phyloP scores from a whole-genome alignment of 2,329 filamentous ascomycete species.

The Sarocladiaceae sp. region DNA sequence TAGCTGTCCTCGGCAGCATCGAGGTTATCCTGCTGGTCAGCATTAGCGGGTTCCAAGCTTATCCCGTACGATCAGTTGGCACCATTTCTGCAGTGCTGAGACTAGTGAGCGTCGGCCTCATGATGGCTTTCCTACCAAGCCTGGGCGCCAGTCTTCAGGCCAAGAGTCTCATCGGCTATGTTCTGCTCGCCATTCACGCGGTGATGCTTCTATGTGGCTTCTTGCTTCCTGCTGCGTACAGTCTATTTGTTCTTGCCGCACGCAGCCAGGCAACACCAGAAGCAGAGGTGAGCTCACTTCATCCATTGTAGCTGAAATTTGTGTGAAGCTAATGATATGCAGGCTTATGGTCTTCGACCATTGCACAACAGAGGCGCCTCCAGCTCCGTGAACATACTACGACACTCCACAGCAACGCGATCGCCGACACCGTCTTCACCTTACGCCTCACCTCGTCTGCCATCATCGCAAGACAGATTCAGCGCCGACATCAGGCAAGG shows the following conservation, averaged over 20 bases:
- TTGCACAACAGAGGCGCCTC: not conserved
- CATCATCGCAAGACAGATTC: not conserved
- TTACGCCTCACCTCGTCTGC: not conserved
- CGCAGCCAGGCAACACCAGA: not conserved
- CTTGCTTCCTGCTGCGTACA: not conserved
- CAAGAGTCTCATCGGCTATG: conserved; percentile 67
- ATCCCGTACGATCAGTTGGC: conserved; percentile 65
- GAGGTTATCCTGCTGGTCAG: conserved; percentile 57
- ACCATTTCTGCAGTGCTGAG: conserved; percentile 38
- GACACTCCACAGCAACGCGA: not conserved
- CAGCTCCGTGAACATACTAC: not conserved
- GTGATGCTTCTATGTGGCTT: conserved; percentile 36
- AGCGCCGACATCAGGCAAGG: not conserved
- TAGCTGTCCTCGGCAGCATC: conserved; percentile 64
- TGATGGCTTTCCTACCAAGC: conserved; percentile 52
- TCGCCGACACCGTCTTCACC: not conserved
- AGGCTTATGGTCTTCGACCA: not conserved
- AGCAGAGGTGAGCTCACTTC: not conserved
- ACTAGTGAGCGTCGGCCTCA: conserved; percentile 40
- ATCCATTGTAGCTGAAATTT: not conserved
- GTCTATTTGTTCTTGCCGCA: not conserved
- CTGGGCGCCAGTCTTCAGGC: conserved; percentile 52
- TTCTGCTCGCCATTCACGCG: conserved; percentile 61
- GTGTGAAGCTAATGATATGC: not conserved
- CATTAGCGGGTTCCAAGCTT: conserved; percentile 40